Percentiles rank a stretch among this genome's conserved stretches.
Conservation (phyloP, 2,329 filamentous ascomycete species). For the Claviceps pazoutovae region DNA sequence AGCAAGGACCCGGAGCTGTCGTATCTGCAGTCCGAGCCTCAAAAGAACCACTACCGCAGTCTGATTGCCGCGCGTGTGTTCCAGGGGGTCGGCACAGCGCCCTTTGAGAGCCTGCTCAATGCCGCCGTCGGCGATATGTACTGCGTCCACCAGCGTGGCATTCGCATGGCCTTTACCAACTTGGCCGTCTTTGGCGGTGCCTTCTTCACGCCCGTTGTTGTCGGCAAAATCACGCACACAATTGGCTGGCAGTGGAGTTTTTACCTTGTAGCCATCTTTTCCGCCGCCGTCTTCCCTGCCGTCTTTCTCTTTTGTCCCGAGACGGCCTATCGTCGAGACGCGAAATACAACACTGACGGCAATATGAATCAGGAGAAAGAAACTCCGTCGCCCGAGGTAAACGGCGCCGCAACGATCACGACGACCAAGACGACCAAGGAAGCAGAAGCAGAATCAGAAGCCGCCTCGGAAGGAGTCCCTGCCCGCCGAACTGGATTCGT, state of each 20-base stretch:
- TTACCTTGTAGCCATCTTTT: conserved; percentile 77
- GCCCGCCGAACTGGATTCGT: conserved; percentile 14
- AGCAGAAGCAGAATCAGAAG: neutral
- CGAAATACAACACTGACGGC: conserved; percentile 43
- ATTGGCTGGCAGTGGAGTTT: conserved; percentile 84
- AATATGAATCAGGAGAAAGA: conserved; percentile 20
- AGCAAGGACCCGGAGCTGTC: neutral
- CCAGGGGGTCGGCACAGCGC: conserved; percentile 75
- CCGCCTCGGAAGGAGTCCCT: neutral
- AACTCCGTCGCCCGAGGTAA: neutral
- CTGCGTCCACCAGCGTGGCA: conserved; percentile 71
- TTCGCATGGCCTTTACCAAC: conserved; percentile 70
- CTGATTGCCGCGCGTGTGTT: conserved; percentile 68
- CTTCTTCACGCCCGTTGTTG: conserved; percentile 70
- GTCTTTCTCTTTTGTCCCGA: conserved; percentile 74
- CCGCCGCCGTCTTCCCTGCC: conserved; percentile 52
- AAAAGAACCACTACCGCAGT: conserved; percentile 44
- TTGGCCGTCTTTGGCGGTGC: conserved; percentile 42
- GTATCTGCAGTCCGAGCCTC: conserved; percentile 1
- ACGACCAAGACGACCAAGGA: neutral
- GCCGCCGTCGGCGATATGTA: conserved; percentile 82
- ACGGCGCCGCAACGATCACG: neutral
- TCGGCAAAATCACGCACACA: conserved; percentile 65
- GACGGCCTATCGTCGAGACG: conserved; percentile 59
- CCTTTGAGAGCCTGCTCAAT: conserved; percentile 83